Percentiles rank a stretch among this genome's conserved stretches.
Evolutionary conservation across 2,329 filamentous ascomycete species (phyloP).

Genomic region (Phyllosticta citriasiana): DNA sequence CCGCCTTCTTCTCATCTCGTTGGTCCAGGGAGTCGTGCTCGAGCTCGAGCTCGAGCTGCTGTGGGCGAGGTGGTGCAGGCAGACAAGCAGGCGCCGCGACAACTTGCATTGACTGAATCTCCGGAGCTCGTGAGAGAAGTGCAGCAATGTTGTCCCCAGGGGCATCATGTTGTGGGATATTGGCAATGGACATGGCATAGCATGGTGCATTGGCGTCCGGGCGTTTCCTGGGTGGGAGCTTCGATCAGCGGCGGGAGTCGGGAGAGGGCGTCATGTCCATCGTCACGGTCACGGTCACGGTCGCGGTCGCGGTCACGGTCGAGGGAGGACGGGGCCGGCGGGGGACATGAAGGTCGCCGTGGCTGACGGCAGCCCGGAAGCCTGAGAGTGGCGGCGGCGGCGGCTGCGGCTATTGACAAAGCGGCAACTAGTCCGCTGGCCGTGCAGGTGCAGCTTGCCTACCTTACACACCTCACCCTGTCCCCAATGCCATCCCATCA

Average conservation of each 20-base stretch:
- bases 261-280: background rate
- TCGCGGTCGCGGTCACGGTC: background rate
- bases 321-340: background rate
- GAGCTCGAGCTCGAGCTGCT: background rate
- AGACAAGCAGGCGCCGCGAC: background rate
- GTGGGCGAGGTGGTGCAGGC: background rate
- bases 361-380: background rate
- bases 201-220: background rate
- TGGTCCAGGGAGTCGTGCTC: background rate
- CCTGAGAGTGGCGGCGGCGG: background rate
- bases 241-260: background rate
- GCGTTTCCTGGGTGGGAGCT: background rate
- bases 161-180: background rate
- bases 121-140: background rate
- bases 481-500: background rate
- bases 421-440: background rate
- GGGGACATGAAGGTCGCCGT: background rate
- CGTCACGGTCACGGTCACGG: background rate
- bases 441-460: background rate
- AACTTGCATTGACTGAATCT: background rate
- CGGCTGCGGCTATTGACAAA: background rate
- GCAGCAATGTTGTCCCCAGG: background rate
- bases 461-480: background rate
- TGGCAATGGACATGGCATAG: background rate
- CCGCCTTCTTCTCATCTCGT: background rate